Evolutionary conservation across 768 basidiomycete genomes (phyloP).

Genomic region (Rhizopogon sp.): DNA sequence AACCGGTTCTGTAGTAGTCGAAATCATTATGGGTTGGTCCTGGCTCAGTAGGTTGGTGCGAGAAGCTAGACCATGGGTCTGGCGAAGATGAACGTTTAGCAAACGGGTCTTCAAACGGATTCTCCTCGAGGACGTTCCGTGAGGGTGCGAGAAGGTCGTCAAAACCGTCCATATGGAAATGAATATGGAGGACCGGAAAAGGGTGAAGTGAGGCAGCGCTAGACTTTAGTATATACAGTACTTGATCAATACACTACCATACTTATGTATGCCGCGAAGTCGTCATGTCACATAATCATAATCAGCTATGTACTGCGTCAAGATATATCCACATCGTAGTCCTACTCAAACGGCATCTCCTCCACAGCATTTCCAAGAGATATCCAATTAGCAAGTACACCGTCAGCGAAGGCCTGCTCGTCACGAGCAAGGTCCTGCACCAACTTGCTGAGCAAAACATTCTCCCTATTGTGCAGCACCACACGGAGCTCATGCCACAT

Average conservation of each 20-base stretch:
- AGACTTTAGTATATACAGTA: background rate
- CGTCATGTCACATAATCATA: background rate
- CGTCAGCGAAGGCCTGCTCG: slow-evolving; percentile 65
- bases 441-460: slow-evolving; percentile 68
- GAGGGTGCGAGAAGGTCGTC: slow-evolving; percentile 70
- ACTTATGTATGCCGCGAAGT: no score
- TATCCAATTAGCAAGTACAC: slow-evolving; percentile 66
- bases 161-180: slow-evolving; percentile 59
- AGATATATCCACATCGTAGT: background rate
- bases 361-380: slow-evolving; percentile 67
- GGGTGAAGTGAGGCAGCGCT: background rate
- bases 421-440: slow-evolving; percentile 71
- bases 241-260: background rate
- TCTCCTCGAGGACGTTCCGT: slow-evolving; percentile 58
- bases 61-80: slow-evolving; percentile 73
- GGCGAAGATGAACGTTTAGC: slow-evolving; percentile 61
- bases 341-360: slow-evolving; percentile 81
- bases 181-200: background rate
- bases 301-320: background rate
- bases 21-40: slow-evolving; percentile 14
- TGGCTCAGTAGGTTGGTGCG: slow-evolving; percentile 25
- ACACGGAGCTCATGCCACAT: slow-evolving; percentile 97
- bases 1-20: slow-evolving; percentile 24
- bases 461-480: slow-evolving; percentile 87
- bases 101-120: slow-evolving; percentile 75